Evolutionary conservation across 495 filamentous ascomycete species (phyloP).

Genomic region (Aspergillus cavernicola): DNA sequence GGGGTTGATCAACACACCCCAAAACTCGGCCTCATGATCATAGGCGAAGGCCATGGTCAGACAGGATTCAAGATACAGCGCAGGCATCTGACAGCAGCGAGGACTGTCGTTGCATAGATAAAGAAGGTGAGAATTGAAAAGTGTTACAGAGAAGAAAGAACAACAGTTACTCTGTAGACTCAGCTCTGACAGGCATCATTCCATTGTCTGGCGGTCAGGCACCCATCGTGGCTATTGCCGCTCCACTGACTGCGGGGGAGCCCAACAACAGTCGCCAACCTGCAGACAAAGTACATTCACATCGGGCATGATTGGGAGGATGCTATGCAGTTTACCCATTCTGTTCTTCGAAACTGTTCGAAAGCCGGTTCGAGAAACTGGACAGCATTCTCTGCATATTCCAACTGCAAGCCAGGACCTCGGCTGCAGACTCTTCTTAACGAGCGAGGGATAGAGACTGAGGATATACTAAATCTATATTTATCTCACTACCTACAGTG

Average conservation of each 20-base stretch:
- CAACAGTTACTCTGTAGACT: neutral
- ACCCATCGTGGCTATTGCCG: conserved; percentile 25
- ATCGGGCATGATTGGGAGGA: neutral
- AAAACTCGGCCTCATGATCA: conserved; percentile 46
- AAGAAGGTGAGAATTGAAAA: too few relatives aligned
- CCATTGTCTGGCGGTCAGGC: conserved; percentile 34
- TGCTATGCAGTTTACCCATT: neutral
- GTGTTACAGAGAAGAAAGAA: neutral
- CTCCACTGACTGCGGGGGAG: conserved; percentile 40
- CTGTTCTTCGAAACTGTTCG: neutral
- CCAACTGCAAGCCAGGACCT: neutral
- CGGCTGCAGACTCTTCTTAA: neutral
- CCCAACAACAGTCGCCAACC: conserved; percentile 22
- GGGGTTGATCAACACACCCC: conserved; percentile 78
- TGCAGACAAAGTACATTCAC: conserved; percentile 3
- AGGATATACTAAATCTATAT: too few relatives aligned
- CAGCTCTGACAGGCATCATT: conserved; percentile 16
- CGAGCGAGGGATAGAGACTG: too few relatives aligned
- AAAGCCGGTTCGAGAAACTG: neutral
- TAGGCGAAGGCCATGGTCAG: conserved; percentile 32
- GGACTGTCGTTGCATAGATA: conserved; percentile 15
- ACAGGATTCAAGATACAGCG: conserved; percentile 16
- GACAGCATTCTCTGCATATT: neutral
- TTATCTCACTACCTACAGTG: too few relatives aligned
- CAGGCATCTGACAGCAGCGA: conserved; percentile 25